Base-by-base conservation (phyloP, 2,329 filamentous ascomycete genomes). In the Pseudofabraea citricarpa region DNA sequence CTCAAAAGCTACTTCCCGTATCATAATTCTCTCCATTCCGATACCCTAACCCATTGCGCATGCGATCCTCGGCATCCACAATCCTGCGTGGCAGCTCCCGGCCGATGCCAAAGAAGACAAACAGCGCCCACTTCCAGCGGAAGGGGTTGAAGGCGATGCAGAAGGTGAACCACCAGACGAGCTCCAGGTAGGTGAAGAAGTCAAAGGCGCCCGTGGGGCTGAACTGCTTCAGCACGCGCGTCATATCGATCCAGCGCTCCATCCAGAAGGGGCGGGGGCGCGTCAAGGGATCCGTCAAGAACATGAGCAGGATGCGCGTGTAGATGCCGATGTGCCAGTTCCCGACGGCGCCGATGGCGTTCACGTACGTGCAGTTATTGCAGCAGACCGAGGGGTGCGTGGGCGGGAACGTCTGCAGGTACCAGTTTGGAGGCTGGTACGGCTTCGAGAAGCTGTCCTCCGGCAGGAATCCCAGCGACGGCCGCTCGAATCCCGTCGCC, bases 281-380 rank as follows among this genome's bases (percentile, higher is more conserved):
- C 0, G 87, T 83, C 18, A 91, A 67, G 0, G 87, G 87, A 56
- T 94, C 88, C 12, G 84, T 73, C 43, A 94, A 73, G 60, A 93
- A 93, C 87, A 93, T 91, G 53, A 94, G 76, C 6, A 94, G 69
- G 50, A 94, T 85, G 5, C 89, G 75, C 0, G 87, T 94, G 67
- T 93, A 94, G 56, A 94, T 91, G 4, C 88, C 89, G 36, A 94
- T 91, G 57, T 94, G 88, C 75, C 86, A 91, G 62, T 93, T 90
- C 0, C 88, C 85, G 2, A 93, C 86, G 0, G 84, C 85, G 1
- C 87, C 87, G 45, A 93, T 90, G 4, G 82, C 87, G 42, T 85
- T 81, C 44, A 90, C 71, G 53, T 90, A 94, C 0, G 87, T 93
- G 69, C 84, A 84, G 65, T 95, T 94, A 65, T 88, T 90, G 50